Base-by-base conservation (phyloP, 306 rosid genomes). In the Sophora flavescens region DNA sequence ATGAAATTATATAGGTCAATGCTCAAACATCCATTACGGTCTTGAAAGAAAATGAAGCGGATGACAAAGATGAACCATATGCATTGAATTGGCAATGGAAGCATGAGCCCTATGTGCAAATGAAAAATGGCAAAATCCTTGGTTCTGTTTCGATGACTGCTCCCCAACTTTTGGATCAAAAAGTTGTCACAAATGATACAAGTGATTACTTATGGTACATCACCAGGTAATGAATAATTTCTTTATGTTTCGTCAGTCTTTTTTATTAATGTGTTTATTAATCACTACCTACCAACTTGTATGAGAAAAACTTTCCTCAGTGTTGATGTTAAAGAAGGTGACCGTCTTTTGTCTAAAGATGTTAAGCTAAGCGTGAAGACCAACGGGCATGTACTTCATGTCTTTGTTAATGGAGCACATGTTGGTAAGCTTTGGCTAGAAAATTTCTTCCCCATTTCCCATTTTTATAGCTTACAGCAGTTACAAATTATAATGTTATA, bases 171-270 rank as follows among this genome's bases (percentile, higher is more conserved):
- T 26, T 85, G 57, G 84, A 79, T 22, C 84, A 85, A 54, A 79
- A 79, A 30, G 11, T 53, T 53, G 78, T 79, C 52, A 82, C 86
- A 1, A 79, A 79, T 61, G 84, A 77, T 41, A 66, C 82, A 1
- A 70, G 62, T 61, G 86, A 79, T 66, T 82, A 76, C 59, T 38
- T 86, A 14, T 82, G 86, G 86, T 85, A 85, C 59, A 67, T 60
- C 13, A 79, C 86, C 12, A 74, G 74, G 74, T 76, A 76, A 76
- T 53, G 1, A 53, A 2, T 30, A 1, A 30, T 63, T 36, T 62
- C 5, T 6, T 8, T 45, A 5, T 32, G 8, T 17, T 62, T 11
- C 11, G 10, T 35, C 51, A 11, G 8, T 8, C 1, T 28, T 12
- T 58, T 38, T 57, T 0, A 2, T 53, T 56, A 1, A 17, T 13